Conservation (phyloP, 768 basidiomycete genomes). For the Auriculariales sp. region DNA sequence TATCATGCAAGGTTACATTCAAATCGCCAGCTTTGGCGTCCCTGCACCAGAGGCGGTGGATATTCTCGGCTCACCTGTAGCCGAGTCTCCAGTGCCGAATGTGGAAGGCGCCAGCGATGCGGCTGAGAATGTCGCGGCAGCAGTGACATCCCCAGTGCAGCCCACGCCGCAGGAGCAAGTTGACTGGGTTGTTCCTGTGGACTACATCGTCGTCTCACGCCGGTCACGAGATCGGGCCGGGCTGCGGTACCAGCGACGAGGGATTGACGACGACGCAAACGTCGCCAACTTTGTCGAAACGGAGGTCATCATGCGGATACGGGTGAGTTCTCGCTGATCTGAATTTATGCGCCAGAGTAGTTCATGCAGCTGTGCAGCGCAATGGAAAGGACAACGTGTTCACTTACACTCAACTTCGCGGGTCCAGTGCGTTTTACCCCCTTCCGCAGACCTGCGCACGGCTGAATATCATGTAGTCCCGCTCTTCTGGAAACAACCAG, state of each 20-base stretch:
- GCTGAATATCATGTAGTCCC: conserved; percentile 41
- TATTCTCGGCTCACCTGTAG: conserved; percentile 1
- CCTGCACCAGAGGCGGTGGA: conserved; percentile 8
- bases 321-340: conserved; percentile 41
- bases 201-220: conserved; percentile 75
- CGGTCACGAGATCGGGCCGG: conserved; percentile 84
- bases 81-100: conserved; percentile 10
- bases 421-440: conserved; percentile 53
- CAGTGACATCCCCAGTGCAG: conserved; percentile 5
- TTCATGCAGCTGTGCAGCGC: conserved; percentile 38
- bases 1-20: conserved; percentile 88
- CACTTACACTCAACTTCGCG: conserved; percentile 80
- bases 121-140: not conserved
- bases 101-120: not conserved
- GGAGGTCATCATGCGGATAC: conserved; percentile 73
- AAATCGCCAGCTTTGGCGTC: conserved; percentile 53
- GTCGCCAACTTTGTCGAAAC: conserved; percentile 96
- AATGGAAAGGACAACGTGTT: conserved; percentile 67
- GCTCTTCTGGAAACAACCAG: conserved; percentile 82
- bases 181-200: conserved; percentile 30
- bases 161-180: conserved; percentile 25
- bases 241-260: conserved; percentile 84
- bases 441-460: not conserved
- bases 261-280: conserved; percentile 83
- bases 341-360: too few relatives aligned